A percentile compares a stretch with the other conserved stretches of the same genome.
Evolutionary conservation across 768 basidiomycete species (phyloP).

Genomic region (Tricholoma flavovirens): DNA sequence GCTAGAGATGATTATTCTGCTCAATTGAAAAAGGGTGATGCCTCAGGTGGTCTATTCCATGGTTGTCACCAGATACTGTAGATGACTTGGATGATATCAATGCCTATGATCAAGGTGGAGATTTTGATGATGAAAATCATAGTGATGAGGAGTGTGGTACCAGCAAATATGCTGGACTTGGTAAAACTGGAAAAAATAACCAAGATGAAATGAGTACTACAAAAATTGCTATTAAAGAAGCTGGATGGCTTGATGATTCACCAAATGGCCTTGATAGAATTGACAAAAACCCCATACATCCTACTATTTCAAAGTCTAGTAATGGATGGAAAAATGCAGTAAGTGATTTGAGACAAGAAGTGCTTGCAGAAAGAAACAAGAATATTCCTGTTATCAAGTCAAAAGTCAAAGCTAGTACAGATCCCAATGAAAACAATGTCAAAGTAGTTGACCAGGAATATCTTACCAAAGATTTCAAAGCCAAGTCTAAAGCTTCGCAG

Average conservation of each 20-base stretch:
- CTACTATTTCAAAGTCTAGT: not conserved
- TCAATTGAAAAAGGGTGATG: not conserved
- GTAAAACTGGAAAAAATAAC: not conserved
- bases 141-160: not conserved
- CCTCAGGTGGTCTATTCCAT: not conserved
- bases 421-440: slow-evolving; percentile 1
- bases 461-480: not conserved
- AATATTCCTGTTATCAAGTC: not conserved
- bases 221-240: not conserved
- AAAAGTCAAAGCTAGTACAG: not conserved
- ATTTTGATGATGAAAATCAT: not conserved
- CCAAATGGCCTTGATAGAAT: not conserved
- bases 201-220: not conserved
- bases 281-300: not conserved
- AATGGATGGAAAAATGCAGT: slow-evolving; percentile 4
- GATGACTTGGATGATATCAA: not conserved
- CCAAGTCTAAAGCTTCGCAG: not conserved
- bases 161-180: not conserved
- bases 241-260: not conserved
- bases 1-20: no score
- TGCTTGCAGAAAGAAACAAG: not conserved
- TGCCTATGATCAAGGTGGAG: not conserved
- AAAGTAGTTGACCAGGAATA: slow-evolving; percentile 1
- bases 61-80: not conserved
- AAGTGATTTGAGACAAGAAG: no score